Conservation (phyloP, 495 filamentous ascomycete genomes). For the Aspergillus incahuasiensis region DNA sequence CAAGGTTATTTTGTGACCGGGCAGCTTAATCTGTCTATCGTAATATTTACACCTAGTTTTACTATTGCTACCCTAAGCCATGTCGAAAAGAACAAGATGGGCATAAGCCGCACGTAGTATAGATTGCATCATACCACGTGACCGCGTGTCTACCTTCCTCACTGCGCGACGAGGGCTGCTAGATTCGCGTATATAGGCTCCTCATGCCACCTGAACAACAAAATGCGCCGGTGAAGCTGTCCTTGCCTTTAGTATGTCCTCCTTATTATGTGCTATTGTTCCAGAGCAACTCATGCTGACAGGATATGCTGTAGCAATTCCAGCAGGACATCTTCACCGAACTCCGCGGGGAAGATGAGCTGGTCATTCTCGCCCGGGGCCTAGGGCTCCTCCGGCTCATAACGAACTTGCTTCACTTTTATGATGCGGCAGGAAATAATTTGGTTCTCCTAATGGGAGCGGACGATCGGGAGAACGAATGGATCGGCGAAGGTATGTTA, state of each 20-base stretch:
- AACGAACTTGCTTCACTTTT: constrained; percentile 91
- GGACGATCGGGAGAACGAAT: constrained; percentile 87
- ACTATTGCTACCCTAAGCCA: too few relatives aligned
- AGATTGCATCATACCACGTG: constrained; percentile 40
- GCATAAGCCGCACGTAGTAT: neutral
- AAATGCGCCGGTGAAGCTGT: constrained; percentile 79
- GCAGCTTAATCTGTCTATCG: too few relatives aligned
- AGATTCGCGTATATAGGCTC: constrained; percentile 31
- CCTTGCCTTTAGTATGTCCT: constrained; percentile 72
- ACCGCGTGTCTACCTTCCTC: constrained; percentile 20
- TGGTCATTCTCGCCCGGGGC: constrained; percentile 85
- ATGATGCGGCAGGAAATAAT: constrained; percentile 94
- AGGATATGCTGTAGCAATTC: constrained; percentile 51
- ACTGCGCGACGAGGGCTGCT: constrained; percentile 10
- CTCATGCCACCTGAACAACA: constrained; percentile 54
- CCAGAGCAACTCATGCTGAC: constrained; percentile 9
- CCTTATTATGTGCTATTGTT: neutral
- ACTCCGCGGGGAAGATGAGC: constrained; percentile 85
- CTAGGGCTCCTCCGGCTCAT: constrained; percentile 85
- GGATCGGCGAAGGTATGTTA: constrained; percentile 71
- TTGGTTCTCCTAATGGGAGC: constrained; percentile 86
- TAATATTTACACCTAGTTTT: too few relatives aligned
- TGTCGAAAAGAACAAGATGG: too few relatives aligned
- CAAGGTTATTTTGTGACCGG: too few relatives aligned
- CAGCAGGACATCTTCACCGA: constrained; percentile 91